phyloP scores from a whole-genome alignment of 495 filamentous ascomycete species.

The Neurospora sp. region DNA sequence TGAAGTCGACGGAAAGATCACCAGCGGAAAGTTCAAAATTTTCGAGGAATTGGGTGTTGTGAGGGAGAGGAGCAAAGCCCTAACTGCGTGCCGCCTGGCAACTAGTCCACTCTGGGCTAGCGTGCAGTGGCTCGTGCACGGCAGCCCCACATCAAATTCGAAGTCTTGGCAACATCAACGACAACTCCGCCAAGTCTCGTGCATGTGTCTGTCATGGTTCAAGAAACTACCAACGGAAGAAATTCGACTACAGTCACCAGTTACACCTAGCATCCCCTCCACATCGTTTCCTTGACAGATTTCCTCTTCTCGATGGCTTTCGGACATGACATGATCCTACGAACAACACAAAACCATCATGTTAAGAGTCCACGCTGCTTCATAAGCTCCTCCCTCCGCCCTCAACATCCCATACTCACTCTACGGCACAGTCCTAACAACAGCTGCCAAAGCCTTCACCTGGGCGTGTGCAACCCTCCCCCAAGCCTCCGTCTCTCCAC shows the following conservation, averaged over 20 bases:
- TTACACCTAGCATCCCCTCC: background rate
- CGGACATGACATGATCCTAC: background rate
- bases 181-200: background rate
- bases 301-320: background rate
- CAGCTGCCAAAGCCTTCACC: slow-evolving; percentile 21
- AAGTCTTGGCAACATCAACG: slow-evolving; percentile 1
- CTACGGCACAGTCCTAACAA: slow-evolving; percentile 19
- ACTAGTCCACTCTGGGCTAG: slow-evolving; percentile 7
- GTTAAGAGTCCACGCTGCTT: background rate
- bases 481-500: slow-evolving; percentile 22
- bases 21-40: slow-evolving; percentile 16
- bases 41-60: slow-evolving; percentile 18
- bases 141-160: slow-evolving; percentile 4
- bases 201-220: background rate
- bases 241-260: background rate
- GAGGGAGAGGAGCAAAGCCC: slow-evolving; percentile 18
- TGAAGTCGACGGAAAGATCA: slow-evolving; percentile 16
- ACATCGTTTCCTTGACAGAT: background rate
- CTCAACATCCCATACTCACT: background rate
- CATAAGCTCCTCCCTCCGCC: background rate
- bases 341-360: background rate
- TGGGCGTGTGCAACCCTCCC: slow-evolving; percentile 24
- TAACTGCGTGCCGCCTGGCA: slow-evolving; percentile 13
- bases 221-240: background rate
- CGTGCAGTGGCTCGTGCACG: background rate